Conservation (phyloP, 176 grass and related monocot species). For the Coix lacrymajobi region DNA sequence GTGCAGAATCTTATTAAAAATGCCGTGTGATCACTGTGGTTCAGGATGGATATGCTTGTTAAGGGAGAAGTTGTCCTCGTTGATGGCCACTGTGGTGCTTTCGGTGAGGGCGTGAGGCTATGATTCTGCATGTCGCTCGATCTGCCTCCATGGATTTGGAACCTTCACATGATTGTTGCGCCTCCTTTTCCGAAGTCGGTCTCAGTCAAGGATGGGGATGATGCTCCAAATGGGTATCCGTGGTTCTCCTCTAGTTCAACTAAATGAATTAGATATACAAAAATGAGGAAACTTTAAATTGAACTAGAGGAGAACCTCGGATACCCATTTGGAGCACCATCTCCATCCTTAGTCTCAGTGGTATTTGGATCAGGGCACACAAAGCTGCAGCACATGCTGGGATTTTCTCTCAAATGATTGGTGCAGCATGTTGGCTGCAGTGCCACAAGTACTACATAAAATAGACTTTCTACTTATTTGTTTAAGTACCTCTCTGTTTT, state of each 20-base stretch:
- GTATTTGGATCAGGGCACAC: neutral
- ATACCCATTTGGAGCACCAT: too few relatives aligned
- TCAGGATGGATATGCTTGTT: conserved; percentile 16
- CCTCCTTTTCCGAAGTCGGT: neutral
- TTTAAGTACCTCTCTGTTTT: too few relatives aligned
- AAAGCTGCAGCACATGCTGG: neutral
- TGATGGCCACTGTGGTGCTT: neutral
- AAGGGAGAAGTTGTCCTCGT: neutral
- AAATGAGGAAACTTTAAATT: too few relatives aligned
- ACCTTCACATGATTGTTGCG: neutral
- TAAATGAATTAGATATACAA: too few relatives aligned
- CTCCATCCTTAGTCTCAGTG: too few relatives aligned
- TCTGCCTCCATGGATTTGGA: neutral
- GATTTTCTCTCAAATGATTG: neutral
- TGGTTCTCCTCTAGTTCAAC: too few relatives aligned
- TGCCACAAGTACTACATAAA: neutral
- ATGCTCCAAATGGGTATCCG: too few relatives aligned
- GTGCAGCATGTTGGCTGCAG: neutral
- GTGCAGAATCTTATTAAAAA: neutral
- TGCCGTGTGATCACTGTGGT: neutral
- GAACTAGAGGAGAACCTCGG: too few relatives aligned
- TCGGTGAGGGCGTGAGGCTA: neutral
- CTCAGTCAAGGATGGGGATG: too few relatives aligned
- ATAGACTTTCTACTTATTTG: too few relatives aligned
- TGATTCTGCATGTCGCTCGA: conserved; percentile 9